Conservation (phyloP, 257 asterid species). For the Nicotiana paniculata region DNA sequence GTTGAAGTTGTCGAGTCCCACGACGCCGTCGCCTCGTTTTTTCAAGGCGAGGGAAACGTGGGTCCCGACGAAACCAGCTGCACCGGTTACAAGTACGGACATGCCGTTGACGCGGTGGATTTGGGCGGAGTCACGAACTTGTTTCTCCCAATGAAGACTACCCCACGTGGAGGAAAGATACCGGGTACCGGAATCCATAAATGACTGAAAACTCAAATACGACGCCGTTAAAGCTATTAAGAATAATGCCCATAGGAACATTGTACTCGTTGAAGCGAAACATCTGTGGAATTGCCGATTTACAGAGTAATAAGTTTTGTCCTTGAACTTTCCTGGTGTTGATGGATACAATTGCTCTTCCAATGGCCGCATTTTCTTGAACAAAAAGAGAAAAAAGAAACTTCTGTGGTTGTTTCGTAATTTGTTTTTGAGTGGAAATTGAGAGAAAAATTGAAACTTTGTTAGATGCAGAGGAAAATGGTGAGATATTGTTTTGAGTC, state of each 20-base stretch:
- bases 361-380: conserved; percentile 7
- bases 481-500: not conserved
- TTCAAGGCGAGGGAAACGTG: conserved; percentile 16
- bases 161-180: conserved; percentile 20
- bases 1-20: conserved; percentile 18
- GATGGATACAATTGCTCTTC: conserved; percentile 21
- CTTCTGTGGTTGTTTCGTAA: not conserved
- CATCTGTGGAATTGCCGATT: conserved; percentile 13
- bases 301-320: not conserved
- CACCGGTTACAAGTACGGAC: conserved; percentile 20
- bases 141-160: conserved; percentile 23
- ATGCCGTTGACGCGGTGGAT: conserved; percentile 13
- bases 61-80: conserved; percentile 20
- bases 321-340: conserved; percentile 23
- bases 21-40: conserved; percentile 18
- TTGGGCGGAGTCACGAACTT: conserved; percentile 17
- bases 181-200: conserved; percentile 16
- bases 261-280: conserved; percentile 20
- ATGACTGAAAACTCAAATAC: conserved; percentile 22
- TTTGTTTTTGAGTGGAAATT: not conserved
- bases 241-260: conserved; percentile 25
- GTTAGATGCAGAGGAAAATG: not conserved
- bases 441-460: not conserved
- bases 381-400: not conserved
- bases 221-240: conserved; percentile 21